Evolutionary conservation across 2,329 filamentous ascomycete genomes (phyloP).

Genomic region (Bipolaris zeicola): DNA sequence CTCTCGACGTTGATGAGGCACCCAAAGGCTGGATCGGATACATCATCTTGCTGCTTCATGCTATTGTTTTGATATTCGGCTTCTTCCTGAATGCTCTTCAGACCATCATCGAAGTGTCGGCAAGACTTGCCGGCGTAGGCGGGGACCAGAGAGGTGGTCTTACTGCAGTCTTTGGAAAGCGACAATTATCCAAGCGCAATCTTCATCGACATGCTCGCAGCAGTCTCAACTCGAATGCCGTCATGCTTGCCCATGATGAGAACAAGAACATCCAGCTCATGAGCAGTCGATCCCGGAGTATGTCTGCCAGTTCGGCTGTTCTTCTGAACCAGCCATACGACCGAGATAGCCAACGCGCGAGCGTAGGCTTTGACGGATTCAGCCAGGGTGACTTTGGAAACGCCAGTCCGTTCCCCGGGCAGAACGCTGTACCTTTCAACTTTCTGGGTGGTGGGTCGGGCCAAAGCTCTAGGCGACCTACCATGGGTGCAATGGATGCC

Average conservation of each 20-base stretch:
- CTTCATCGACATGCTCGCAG: constrained; percentile 70
- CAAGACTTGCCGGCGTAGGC: constrained; percentile 81
- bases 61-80: constrained; percentile 81
- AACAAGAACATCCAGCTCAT: constrained; percentile 65
- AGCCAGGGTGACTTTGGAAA: constrained; percentile 62
- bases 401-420: constrained; percentile 72
- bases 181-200: constrained; percentile 79
- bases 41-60: constrained; percentile 84
- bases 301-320: constrained; percentile 67
- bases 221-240: constrained; percentile 81
- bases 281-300: constrained; percentile 61
- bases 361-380: constrained; percentile 61
- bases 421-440: constrained; percentile 73
- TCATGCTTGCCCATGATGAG: constrained; percentile 75
- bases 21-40: constrained; percentile 96
- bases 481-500: constrained; percentile 44
- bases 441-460: constrained; percentile 59
- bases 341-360: constrained; percentile 52
- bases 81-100: constrained; percentile 93
- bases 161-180: constrained; percentile 84
- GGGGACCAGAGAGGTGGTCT: constrained; percentile 79
- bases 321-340: constrained; percentile 60
- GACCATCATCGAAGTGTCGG: constrained; percentile 86
- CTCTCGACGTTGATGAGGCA: constrained; percentile 76
- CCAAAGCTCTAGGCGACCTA: constrained; percentile 50